A percentile compares a stretch with the other conserved stretches of the same genome.
phyloP scores from a whole-genome alignment of 192 early-diverging fungal species.

The Rhizophagus clarus region DNA sequence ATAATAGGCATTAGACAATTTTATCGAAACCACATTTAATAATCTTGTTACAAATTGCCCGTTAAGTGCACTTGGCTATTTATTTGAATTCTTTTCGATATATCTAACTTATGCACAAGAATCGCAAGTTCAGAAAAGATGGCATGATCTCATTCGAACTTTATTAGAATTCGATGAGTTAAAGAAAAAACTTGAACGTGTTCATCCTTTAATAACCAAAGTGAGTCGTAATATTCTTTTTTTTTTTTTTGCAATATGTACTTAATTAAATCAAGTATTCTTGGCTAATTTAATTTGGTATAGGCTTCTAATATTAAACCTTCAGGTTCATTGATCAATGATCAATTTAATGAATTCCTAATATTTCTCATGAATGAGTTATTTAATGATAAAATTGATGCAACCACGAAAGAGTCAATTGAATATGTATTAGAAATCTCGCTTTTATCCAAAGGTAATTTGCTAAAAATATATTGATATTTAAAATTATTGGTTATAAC shows the following conservation, averaged over 20 bases:
- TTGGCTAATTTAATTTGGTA: not conserved
- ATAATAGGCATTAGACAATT: conserved; percentile 7
- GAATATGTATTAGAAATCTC: not conserved
- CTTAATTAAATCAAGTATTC: not conserved
- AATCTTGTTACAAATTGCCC: not conserved
- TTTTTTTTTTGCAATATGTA: not conserved
- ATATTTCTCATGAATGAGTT: not conserved
- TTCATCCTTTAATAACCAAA: not conserved
- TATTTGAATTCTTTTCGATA: conserved; percentile 2
- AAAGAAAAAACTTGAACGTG: not conserved
- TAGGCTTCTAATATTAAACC: not conserved
- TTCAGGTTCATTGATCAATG: not conserved
- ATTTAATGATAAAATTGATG: not conserved
- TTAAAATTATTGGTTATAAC: not conserved
- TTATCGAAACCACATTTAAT: not conserved
- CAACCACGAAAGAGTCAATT: not conserved
- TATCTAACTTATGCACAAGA: not conserved
- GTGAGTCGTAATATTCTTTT: not conserved
- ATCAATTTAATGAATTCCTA: conserved; percentile 1
- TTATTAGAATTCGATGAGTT: not conserved
- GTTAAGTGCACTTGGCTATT: not conserved
- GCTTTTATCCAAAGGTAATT: conserved; percentile 10
- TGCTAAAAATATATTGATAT: not conserved
- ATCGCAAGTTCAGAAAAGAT: not conserved
- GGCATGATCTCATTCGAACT: not conserved